Conservation (phyloP, 495 filamentous ascomycete species). For the Filosporella fistucella region DNA sequence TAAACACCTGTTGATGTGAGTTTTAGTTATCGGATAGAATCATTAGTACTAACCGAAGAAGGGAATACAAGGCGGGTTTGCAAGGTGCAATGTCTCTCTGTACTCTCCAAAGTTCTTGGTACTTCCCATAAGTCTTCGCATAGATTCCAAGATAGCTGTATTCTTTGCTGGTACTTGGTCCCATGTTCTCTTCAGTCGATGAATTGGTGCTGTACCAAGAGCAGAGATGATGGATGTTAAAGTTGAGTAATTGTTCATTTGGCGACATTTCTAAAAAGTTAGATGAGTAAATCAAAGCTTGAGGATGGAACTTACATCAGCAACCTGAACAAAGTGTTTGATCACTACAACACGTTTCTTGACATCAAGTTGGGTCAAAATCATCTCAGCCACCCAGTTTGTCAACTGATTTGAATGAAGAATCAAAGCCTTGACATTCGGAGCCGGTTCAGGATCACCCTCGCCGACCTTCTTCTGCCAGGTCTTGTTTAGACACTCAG, state of each 20-base stretch:
- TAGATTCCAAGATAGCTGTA: conserved; percentile 71
- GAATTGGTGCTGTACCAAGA: conserved; percentile 87
- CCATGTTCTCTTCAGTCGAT: conserved; percentile 93
- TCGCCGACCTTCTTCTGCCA: conserved; percentile 91
- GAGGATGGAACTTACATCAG: conserved; percentile 68
- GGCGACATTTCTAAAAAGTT: conserved; percentile 74
- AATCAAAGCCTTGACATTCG: conserved; percentile 94
- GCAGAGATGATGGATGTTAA: conserved; percentile 98
- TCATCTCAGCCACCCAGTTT: conserved; percentile 99
- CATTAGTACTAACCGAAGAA: conserved; percentile 75
- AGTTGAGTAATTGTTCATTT: conserved; percentile 94
- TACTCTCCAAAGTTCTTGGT: conserved; percentile 99
- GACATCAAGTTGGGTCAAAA: conserved; percentile 85
- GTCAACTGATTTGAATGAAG: conserved; percentile 97
- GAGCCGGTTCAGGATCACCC: conserved; percentile 81
- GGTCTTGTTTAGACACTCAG: conserved; percentile 95
- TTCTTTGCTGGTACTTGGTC: conserved; percentile 82
- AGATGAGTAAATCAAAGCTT: conserved; percentile 22
- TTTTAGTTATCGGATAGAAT: not conserved
- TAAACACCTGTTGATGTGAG: conserved; percentile 69
- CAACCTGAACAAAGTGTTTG: conserved; percentile 95
- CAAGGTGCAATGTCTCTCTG: conserved; percentile 82
- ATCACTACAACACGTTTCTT: conserved; percentile 96
- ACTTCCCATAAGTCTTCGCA: conserved; percentile 93
- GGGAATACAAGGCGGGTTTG: conserved; percentile 95